Conservation (phyloP, 441 rosid genomes). For the Rhodomyrtus psidioides region DNA sequence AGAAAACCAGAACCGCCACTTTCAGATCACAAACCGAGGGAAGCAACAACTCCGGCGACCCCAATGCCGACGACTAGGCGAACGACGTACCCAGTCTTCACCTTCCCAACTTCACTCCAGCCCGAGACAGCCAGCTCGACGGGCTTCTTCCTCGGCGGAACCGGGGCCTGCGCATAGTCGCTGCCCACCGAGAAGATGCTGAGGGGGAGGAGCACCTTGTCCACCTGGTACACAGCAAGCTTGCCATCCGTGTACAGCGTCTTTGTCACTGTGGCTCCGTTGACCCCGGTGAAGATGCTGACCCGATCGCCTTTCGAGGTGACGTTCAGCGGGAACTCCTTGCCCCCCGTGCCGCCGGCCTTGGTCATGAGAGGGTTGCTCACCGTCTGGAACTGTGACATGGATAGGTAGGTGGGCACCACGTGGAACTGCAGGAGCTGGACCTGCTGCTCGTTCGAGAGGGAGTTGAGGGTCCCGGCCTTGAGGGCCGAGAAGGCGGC, state of each 20-base stretch:
- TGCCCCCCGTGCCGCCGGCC: conserved; percentile 17
- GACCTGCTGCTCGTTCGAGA: conserved; percentile 34
- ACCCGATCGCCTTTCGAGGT: conserved; percentile 12
- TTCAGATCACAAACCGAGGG: neutral
- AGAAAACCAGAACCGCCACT: neutral
- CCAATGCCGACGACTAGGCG: neutral
- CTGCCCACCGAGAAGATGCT: conserved; percentile 29
- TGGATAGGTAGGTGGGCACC: conserved; percentile 35
- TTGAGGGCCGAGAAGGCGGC: conserved; percentile 1
- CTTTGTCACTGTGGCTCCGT: conserved; percentile 67
- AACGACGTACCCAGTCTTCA: neutral
- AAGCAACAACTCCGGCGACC: neutral
- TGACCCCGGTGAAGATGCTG: conserved; percentile 60
- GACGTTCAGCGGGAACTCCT: conserved; percentile 10
- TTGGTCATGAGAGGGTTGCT: conserved; percentile 62
- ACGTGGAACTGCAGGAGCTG: conserved; percentile 52
- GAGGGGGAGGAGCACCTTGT: conserved; percentile 63
- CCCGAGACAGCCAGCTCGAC: neutral
- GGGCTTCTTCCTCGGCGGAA: conserved; percentile 32
- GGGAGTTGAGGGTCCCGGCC: conserved; percentile 23
- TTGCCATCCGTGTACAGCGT: conserved; percentile 71
- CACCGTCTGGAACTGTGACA: conserved; percentile 34
- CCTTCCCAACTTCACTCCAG: neutral
- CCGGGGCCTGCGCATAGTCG: conserved; percentile 53
- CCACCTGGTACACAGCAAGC: conserved; percentile 76